A percentile compares a stretch with the other conserved stretches of the same genome.
These are phyloP conservation scores for Heritiera littoralis DNA, from an alignment of 345 rosid genomes.

Conservation along the genomic window DNA sequence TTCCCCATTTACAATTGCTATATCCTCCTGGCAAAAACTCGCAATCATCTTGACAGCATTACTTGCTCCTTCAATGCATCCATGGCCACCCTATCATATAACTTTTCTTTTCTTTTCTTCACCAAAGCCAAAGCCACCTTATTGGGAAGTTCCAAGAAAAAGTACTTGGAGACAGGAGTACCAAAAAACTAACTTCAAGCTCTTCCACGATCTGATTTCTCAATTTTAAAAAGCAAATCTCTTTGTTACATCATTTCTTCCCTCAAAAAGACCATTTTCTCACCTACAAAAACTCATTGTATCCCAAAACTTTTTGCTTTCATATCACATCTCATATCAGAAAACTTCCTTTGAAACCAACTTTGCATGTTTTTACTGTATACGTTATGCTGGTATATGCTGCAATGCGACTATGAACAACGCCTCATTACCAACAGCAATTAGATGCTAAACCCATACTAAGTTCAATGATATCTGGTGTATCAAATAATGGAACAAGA, in stretches of 20 bases:
- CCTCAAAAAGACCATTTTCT: constrained; percentile 27
- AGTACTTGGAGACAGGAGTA: constrained; percentile 13
- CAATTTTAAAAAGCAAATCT: constrained; percentile 18
- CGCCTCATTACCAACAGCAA: constrained; percentile 20
- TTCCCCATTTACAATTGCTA: constrained; percentile 2
- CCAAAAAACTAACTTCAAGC: constrained; percentile 26
- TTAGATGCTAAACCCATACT: constrained; percentile 19
- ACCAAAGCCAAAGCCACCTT: constrained; percentile 24
- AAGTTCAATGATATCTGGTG: constrained; percentile 22
- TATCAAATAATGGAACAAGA: constrained; percentile 27
- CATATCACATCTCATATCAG: constrained; percentile 1
- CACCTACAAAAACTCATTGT: constrained; percentile 29
- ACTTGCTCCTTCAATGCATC: constrained; percentile 15
- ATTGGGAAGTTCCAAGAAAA: constrained; percentile 19
- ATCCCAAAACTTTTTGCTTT: constrained; percentile 17
- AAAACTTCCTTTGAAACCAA: constrained; percentile 19
- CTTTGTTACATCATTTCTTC: constrained; percentile 21
- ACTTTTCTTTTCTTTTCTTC: background rate
- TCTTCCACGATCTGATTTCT: constrained; percentile 29
- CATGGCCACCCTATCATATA: constrained; percentile 17
- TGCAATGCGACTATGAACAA: constrained; percentile 27
- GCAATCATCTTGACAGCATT: background rate
- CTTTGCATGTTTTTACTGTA: constrained; percentile 19
- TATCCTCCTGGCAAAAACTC: background rate
- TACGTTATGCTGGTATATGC: constrained; percentile 27